phyloP scores from a whole-genome alignment of 441 rosid genomes.

The Syzygium malaccense region DNA sequence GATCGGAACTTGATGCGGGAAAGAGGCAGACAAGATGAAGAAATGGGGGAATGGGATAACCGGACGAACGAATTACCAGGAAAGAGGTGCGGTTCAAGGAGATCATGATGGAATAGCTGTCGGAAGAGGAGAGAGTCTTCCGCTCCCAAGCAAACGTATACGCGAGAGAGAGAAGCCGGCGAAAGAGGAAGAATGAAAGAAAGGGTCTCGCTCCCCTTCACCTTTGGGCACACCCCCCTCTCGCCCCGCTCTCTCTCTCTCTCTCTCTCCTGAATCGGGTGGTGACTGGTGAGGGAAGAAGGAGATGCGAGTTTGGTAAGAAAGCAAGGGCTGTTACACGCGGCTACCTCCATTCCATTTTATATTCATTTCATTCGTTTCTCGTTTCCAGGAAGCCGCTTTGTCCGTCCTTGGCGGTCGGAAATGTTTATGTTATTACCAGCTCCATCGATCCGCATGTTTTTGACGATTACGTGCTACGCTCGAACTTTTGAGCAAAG shows the following conservation, averaged over 20 bases:
- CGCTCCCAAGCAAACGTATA: not conserved
- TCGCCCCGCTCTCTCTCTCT: slow-evolving; percentile 4
- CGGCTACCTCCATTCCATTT: not conserved
- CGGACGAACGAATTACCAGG: slow-evolving; percentile 29
- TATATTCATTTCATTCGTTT: not conserved
- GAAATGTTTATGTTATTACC: not conserved
- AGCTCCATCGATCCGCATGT: not conserved
- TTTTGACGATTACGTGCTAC: not conserved
- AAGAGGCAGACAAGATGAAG: not conserved
- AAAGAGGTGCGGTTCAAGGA: slow-evolving; percentile 35
- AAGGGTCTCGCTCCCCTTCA: not conserved
- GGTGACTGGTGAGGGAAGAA: not conserved
- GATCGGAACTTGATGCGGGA: not conserved
- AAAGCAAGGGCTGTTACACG: not conserved
- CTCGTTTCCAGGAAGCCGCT: not conserved
- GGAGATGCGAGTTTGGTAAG: not conserved
- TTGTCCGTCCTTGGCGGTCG: not conserved
- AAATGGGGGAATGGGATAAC: not conserved
- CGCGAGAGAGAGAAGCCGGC: not conserved
- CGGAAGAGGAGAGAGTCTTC: slow-evolving; percentile 18
- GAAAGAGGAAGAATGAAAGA: not conserved
- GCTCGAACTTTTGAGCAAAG: not conserved
- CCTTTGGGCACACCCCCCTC: not conserved
- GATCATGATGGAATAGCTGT: slow-evolving; percentile 39
- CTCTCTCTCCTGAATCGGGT: not conserved